These are phyloP conservation scores for Suhomyces faveliae DNA, from an alignment of 805 yeast genomes.

Conservation along the genomic window DNA sequence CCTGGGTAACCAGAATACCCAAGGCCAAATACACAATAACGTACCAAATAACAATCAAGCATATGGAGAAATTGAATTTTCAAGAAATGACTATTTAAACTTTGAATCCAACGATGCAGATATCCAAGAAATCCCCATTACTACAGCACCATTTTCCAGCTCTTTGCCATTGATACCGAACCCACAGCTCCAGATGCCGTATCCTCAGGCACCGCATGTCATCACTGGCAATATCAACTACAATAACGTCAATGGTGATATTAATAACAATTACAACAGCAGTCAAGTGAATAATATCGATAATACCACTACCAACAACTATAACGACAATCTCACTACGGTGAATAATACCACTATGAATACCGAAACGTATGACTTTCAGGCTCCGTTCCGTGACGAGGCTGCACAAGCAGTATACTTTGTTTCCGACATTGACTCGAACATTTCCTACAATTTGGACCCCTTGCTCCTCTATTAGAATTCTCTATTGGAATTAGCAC, in stretches of 20 bases:
- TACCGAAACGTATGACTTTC: too few relatives aligned
- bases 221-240: background rate
- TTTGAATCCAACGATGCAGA: background rate
- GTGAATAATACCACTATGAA: background rate
- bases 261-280: background rate
- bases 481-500: too few relatives aligned
- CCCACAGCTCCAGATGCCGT: background rate
- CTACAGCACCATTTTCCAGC: background rate
- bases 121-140: background rate
- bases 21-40: background rate
- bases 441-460: conserved; percentile 10
- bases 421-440: conserved; percentile 1
- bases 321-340: background rate
- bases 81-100: background rate
- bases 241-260: background rate
- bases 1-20: too few relatives aligned
- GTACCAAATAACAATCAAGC: background rate
- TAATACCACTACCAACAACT: background rate
- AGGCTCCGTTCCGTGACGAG: too few relatives aligned
- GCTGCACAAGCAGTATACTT: too few relatives aligned
- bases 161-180: background rate
- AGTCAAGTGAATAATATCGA: background rate
- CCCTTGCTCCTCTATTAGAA: background rate
- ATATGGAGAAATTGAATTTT: too few relatives aligned
- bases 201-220: background rate